Conservation (phyloP, 495 filamentous ascomycete genomes). For the Neurospora africana region DNA sequence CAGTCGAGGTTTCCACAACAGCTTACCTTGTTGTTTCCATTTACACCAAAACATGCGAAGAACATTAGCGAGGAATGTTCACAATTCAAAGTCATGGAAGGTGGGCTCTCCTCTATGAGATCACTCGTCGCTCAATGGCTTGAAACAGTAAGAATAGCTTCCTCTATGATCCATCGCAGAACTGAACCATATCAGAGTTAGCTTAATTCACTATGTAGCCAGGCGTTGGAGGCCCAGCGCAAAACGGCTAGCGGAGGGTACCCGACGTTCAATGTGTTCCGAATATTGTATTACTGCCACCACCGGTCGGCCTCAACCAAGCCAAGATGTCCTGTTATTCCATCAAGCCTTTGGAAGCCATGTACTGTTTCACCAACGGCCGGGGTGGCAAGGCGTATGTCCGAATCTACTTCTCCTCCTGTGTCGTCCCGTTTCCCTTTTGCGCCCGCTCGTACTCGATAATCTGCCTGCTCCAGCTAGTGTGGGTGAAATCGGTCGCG, state of each 20-base stretch:
- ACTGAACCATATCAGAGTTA: background rate
- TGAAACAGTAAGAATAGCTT: background rate
- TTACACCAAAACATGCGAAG: background rate
- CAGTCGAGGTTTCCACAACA: background rate
- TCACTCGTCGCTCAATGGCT: background rate
- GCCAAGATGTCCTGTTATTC: background rate
- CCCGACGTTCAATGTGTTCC: background rate
- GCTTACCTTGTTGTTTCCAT: background rate
- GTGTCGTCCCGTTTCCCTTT: conserved; percentile 33
- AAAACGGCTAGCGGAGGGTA: background rate
- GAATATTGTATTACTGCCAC: background rate
- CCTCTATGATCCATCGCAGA: background rate
- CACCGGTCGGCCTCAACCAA: background rate
- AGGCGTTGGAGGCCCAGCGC: background rate
- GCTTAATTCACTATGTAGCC: background rate
- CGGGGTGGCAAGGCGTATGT: background rate
- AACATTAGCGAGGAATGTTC: background rate
- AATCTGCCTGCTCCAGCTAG: conserved; percentile 86
- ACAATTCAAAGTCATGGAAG: background rate
- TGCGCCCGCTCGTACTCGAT: conserved; percentile 71
- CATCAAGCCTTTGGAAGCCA: background rate
- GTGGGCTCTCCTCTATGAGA: background rate
- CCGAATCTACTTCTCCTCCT: conserved; percentile 7
- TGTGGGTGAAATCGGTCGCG: background rate
- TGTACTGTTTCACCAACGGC: background rate